Percentiles rank a stretch among this genome's conserved stretches.
Evolutionary conservation across 2,329 filamentous ascomycete genomes (phyloP).

Genomic region (Colletotrichum agaves): DNA sequence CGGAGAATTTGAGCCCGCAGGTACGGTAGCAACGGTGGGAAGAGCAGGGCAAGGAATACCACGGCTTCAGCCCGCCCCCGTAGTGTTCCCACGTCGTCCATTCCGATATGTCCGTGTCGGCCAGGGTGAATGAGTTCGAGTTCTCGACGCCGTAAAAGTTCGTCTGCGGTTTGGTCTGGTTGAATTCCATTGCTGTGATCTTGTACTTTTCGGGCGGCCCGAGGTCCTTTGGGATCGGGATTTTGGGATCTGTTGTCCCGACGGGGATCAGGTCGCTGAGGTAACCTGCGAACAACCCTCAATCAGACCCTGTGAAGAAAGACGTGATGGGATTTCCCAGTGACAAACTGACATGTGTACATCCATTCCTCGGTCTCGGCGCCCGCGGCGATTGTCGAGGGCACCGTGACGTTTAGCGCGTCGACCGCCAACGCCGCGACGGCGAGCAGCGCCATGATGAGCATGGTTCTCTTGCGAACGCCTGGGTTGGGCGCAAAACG

Average conservation of each 20-base stretch:
- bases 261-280: conserved; percentile 11
- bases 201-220: neutral
- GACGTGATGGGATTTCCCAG: no score
- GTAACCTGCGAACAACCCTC: neutral
- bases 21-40: conserved; percentile 20
- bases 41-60: conserved; percentile 11
- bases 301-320: neutral
- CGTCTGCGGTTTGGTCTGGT: neutral
- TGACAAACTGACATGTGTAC: neutral
- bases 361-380: conserved; percentile 18
- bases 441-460: neutral
- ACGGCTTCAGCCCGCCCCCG: conserved; percentile 20
- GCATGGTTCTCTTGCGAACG: neutral
- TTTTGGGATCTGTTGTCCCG: conserved; percentile 9
- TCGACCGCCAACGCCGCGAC: neutral
- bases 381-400: neutral
- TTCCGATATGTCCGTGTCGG: neutral
- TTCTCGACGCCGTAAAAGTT: neutral
- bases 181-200: neutral
- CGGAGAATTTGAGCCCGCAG: conserved; percentile 21
- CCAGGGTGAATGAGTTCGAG: conserved; percentile 1
- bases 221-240: conserved; percentile 7
- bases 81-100: conserved; percentile 16
- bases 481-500: neutral
- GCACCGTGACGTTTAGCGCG: conserved; percentile 18